Evolutionary conservation across 345 rosid species (phyloP), one percentile per base, ranked within the genome.

Genomic region (Euclidium syriacum): DNA sequence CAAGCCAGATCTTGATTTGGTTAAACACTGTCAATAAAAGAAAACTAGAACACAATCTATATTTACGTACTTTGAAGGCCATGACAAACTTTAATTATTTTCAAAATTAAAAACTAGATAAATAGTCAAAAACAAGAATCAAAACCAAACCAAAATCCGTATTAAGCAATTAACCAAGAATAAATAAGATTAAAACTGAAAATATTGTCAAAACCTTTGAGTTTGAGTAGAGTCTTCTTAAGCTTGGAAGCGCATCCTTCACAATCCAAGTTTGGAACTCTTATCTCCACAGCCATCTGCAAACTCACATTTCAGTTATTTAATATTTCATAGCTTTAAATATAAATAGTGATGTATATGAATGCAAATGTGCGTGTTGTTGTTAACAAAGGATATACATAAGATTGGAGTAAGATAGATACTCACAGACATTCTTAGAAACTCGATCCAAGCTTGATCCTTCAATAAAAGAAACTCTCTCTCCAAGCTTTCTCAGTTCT

Each of bases 231-330:
- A 64, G 96, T 81, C 77, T 75, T 88, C 89, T 75, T 92, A 55
- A 89, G 69, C 81, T 85, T 92, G 24, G 95, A 73, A 75, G 94
- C 96, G 65, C 98, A 92, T 17, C 95, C 98, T 66, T 83, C 82
- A 48, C 98, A 92, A 53, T 89, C 96, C 61, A 92, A 63, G 73
- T 92, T 92, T 12, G 95, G 95, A 70, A 88, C 95, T 72, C 95
- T 77, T 38, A 91, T 86, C 79, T 91, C 92, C 61, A 88, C 83
- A 81, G 75, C 3, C 75, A 85, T 80, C 92, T 80, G 67, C 68
- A 47, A 17, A 43, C 35, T 41, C 36, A 58, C 23, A 64, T 64
- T 16, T 51, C 15, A 8, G 5, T 16, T 14, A 52, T 15, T 61
- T 14, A 25, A 7, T 38, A 63, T 32, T n/a, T 55, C 39, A 36